phyloP scores from a whole-genome alignment of 2,329 filamentous ascomycete species.

The Decorospora gaudefroyi region DNA sequence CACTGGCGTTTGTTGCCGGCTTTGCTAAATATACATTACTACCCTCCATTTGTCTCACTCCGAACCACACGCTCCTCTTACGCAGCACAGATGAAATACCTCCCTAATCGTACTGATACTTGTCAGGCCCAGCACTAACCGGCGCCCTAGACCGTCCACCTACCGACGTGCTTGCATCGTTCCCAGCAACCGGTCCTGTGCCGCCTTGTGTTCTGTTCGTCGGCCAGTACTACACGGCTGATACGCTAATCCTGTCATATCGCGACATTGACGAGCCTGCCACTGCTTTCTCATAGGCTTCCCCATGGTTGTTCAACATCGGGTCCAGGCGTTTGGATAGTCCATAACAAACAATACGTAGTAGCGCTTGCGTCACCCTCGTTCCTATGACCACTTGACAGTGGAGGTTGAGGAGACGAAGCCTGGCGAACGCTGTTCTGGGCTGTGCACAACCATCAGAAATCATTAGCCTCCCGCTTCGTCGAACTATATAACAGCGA shows the following conservation, averaged over 20 bases:
- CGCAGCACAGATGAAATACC: not conserved
- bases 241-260: not conserved
- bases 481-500: not conserved
- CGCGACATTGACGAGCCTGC: not conserved
- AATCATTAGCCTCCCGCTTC: not conserved
- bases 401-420: not conserved
- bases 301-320: too few relatives aligned
- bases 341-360: constrained; percentile 6
- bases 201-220: not conserved
- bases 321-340: not conserved
- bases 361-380: constrained; percentile 1
- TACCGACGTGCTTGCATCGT: not conserved
- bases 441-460: not conserved
- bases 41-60: constrained; percentile 4
- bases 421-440: not conserved
- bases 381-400: not conserved
- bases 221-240: not conserved
- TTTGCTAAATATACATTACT: constrained; percentile 33
- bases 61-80: too few relatives aligned
- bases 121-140: not conserved
- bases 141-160: not conserved
- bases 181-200: constrained; percentile 1
- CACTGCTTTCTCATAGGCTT: not conserved
- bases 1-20: constrained; percentile 28
- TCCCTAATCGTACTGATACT: not conserved